phyloP scores from a whole-genome alignment of 2,329 filamentous ascomycete species.

The Exophiala spinifera region DNA sequence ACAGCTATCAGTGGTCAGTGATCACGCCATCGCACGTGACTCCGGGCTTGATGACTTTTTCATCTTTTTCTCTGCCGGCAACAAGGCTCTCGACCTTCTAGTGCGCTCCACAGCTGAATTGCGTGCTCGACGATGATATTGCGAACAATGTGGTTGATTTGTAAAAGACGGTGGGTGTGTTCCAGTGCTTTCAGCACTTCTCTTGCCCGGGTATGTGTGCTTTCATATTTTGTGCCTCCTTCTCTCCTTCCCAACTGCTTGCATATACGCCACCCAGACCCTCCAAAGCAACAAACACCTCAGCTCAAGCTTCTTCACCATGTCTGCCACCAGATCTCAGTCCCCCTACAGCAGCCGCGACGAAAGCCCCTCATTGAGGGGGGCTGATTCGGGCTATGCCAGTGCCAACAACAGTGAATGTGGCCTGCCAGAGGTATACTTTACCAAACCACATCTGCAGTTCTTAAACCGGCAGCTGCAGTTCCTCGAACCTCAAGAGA shows the following conservation, averaged over 20 bases:
- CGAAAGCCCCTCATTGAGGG: slow-evolving; percentile 31
- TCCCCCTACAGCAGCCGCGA: slow-evolving; percentile 21
- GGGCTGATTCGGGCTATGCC: slow-evolving; percentile 79
- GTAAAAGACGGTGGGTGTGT: slow-evolving; percentile 20
- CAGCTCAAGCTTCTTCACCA: slow-evolving; percentile 9
- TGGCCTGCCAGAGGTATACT: slow-evolving; percentile 71
- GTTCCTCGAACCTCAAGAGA: slow-evolving; percentile 81
- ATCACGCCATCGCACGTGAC: slow-evolving; percentile 22
- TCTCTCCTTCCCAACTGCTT: slow-evolving; percentile 7
- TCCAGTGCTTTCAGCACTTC: slow-evolving; percentile 14
- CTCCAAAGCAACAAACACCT: slow-evolving; percentile 1
- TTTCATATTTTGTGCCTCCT: slow-evolving; percentile 1
- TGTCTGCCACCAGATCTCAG: slow-evolving; percentile 15
- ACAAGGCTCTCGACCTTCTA: slow-evolving; percentile 22
- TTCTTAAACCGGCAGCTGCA: slow-evolving; percentile 89
- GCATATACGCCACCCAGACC: neutral
- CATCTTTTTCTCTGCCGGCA: slow-evolving; percentile 10
- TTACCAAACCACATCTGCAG: slow-evolving; percentile 82
- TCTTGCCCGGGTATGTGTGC: neutral
- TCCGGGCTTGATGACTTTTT: slow-evolving; percentile 1
- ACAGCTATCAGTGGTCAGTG: slow-evolving; percentile 8
- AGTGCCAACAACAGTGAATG: slow-evolving; percentile 62
- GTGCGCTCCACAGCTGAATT: slow-evolving; percentile 21
- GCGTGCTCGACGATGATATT: slow-evolving; percentile 26
- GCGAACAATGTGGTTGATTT: slow-evolving; percentile 18